Evolutionary conservation across 1,284 basidiomycete genomes (phyloP).

Genomic region (Phenoliferia sp.): DNA sequence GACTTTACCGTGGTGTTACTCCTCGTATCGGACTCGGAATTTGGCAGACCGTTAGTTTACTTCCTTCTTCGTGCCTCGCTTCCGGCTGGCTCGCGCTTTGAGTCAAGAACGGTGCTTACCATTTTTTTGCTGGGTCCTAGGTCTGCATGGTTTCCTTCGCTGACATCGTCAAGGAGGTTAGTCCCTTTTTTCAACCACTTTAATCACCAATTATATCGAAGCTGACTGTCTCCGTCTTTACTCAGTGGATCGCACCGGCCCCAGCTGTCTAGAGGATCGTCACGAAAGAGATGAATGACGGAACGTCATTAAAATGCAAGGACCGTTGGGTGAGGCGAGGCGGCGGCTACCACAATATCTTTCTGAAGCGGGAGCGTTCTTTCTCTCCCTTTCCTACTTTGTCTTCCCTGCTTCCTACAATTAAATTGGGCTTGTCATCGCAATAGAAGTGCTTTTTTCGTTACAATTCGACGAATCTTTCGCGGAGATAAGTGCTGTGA

Average conservation of each 20-base stretch:
- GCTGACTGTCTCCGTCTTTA: not conserved
- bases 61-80: not conserved
- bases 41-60: constrained; percentile 70
- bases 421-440: too few relatives aligned
- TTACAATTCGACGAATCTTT: too few relatives aligned
- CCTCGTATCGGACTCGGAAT: constrained; percentile 93
- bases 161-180: constrained; percentile 65
- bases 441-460: too few relatives aligned
- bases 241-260: not conserved
- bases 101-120: constrained; percentile 1
- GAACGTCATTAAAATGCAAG: too few relatives aligned
- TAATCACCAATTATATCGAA: not conserved
- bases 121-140: constrained; percentile 16
- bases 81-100: too few relatives aligned
- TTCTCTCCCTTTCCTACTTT: too few relatives aligned
- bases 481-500: too few relatives aligned
- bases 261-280: not conserved
- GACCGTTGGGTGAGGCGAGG: too few relatives aligned
- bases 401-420: too few relatives aligned
- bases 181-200: not conserved
- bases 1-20: constrained; percentile 94
- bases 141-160: constrained; percentile 97
- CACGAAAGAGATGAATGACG: too few relatives aligned
- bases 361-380: too few relatives aligned
- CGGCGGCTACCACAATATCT: too few relatives aligned